Percentiles rank a stretch among this genome's conserved stretches.
Conservation (phyloP, 2,329 filamentous ascomycete genomes). For the Corniculantispora saksenae region DNA sequence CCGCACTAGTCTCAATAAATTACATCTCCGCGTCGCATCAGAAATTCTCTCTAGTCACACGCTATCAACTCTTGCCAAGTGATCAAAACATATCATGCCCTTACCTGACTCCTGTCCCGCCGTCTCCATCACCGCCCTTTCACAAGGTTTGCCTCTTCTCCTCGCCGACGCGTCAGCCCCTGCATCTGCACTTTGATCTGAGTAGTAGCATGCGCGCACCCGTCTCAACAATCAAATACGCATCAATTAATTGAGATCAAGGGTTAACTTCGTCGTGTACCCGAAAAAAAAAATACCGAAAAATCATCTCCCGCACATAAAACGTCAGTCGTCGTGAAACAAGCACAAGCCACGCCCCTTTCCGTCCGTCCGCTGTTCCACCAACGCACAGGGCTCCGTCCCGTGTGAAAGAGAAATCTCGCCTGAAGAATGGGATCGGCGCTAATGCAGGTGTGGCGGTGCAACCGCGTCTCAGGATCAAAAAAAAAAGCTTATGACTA, state of each 20-base stretch:
- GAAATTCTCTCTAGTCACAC: background rate
- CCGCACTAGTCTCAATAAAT: background rate
- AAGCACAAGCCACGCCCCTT: background rate
- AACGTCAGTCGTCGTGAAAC: background rate
- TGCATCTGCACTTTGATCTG: too few relatives aligned
- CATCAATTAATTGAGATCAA: too few relatives aligned
- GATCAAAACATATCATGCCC: background rate
- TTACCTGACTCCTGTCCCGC: too few relatives aligned
- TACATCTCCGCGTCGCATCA: background rate
- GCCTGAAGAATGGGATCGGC: slow-evolving; percentile 34
- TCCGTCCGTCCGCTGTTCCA: background rate
- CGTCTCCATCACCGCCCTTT: too few relatives aligned
- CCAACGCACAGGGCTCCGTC: background rate
- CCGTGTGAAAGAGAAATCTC: slow-evolving; percentile 15
- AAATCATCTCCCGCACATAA: background rate
- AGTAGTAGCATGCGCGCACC: too few relatives aligned
- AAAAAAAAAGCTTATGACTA: background rate
- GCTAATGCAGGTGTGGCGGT: slow-evolving; percentile 43
- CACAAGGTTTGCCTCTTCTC: too few relatives aligned
- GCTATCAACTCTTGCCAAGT: background rate
- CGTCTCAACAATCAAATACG: too few relatives aligned
- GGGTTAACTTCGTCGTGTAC: too few relatives aligned
- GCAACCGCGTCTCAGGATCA: slow-evolving; percentile 27
- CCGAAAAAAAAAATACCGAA: background rate
- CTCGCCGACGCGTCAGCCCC: too few relatives aligned